Base-by-base conservation (phyloP, 2,329 filamentous ascomycete species). In the Pleoardoris graminearum region DNA sequence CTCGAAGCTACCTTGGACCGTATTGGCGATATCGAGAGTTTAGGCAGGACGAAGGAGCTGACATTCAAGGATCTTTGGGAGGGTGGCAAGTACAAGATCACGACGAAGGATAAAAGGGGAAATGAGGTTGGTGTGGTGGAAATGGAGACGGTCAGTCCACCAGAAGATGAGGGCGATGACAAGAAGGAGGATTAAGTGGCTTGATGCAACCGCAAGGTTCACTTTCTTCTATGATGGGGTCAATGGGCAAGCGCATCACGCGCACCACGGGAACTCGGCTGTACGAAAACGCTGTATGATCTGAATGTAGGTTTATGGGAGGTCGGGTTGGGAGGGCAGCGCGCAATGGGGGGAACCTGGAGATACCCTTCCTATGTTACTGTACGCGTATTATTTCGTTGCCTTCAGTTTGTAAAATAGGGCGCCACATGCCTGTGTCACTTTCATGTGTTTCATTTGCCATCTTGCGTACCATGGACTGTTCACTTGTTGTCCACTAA, bases 11-110 rank as follows among this genome's bases (percentile, higher is more conserved):
- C 94, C 0, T 77, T 96, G 21, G 83, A 93, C 53, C 83, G 94
- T 19, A 99, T 99, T 61, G 76, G 81, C n/a, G 92, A 88, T 59
- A 99, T 99, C 69, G 94, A 99, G 79, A 92, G 87, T 66, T 80
- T 99, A 56, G 93, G 92, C 30, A 82, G 94, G 57, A 99, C 94
- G n/a, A 85, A 93, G 56, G 94, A 99, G 75, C 73, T 99, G 47
- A 95, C 96, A 1, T 89, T 96, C 59, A 99, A 99, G 77, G 94
- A 97, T 72, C 79, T 97, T 33, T 93, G 94, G 67, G 79, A 92
- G 27, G 86, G 89, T 11, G 91, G 91, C 2, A 88, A 87, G 71
- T 97, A 96, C 43, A 66, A 58, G 51, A 54, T 74, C 35, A 71
- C 65, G 10, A 67, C 62, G 7, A 64, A 54, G 42, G 60, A 72